Percentiles rank a stretch among this genome's conserved stretches.
These are phyloP conservation scores for Colletotrichum eremochloae DNA, from an alignment of 2,329 filamentous ascomycete species.

Conservation along the genomic window DNA sequence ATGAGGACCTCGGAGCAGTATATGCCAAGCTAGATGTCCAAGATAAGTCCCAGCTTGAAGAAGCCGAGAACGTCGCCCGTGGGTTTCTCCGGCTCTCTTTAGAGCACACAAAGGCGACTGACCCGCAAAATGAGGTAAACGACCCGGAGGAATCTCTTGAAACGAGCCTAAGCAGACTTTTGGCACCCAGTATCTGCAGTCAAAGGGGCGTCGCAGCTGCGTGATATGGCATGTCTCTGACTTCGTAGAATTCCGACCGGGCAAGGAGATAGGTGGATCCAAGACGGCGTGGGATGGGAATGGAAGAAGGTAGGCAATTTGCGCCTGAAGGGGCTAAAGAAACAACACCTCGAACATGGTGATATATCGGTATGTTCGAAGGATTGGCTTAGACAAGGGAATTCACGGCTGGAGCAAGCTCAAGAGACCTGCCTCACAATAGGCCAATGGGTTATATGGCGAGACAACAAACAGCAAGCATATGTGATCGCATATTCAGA, in stretches of 20 bases:
- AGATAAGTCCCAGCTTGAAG: slow-evolving; percentile 76
- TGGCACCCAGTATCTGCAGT: neutral
- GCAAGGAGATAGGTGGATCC: neutral
- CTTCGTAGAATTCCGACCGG: neutral
- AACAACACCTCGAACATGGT: neutral
- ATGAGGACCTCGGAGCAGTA: slow-evolving; percentile 81
- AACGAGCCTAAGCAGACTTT: neutral
- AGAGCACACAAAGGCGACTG: neutral
- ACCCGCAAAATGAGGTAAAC: neutral
- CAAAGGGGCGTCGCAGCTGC: neutral
- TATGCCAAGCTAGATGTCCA: slow-evolving; percentile 76
- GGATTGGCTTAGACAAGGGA: no score
- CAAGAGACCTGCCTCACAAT: neutral
- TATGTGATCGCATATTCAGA: neutral
- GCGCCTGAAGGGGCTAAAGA: neutral
- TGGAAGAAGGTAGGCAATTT: neutral
- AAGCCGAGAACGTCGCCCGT: slow-evolving; percentile 74
- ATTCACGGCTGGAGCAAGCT: neutral
- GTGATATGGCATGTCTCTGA: neutral
- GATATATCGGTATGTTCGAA: neutral
- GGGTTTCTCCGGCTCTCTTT: slow-evolving; percentile 60
- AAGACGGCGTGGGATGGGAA: neutral
- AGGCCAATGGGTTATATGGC: neutral
- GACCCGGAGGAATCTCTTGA: neutral
- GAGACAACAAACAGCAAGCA: neutral